These are phyloP conservation scores for Phialophora verrucosa DNA, from an alignment of 2,329 filamentous ascomycete genomes.

Conservation along the genomic window DNA sequence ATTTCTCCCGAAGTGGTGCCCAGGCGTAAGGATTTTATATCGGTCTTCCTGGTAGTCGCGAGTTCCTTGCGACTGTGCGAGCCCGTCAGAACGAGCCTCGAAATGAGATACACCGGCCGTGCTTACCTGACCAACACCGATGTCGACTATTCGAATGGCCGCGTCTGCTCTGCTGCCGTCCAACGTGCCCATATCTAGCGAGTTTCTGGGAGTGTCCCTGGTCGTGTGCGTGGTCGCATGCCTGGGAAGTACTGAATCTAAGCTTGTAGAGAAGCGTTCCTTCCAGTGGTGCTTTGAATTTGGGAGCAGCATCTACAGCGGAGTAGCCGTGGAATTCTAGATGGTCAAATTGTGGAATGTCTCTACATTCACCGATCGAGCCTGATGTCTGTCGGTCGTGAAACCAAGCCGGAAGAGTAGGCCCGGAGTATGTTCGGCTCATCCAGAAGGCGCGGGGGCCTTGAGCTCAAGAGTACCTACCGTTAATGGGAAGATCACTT, in stretches of 20 bases:
- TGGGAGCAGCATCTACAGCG: background rate
- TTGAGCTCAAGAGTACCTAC: background rate
- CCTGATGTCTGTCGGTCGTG: background rate
- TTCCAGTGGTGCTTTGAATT: background rate
- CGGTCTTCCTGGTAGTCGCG: slow-evolving; percentile 3
- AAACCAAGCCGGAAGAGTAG: background rate
- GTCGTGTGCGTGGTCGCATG: background rate
- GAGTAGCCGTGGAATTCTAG: background rate
- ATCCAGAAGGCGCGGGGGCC: background rate
- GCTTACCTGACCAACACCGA: background rate
- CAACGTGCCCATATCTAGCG: background rate
- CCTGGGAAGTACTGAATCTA: background rate
- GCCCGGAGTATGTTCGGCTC: background rate
- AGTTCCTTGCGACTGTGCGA: background rate
- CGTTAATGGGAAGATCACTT: background rate
- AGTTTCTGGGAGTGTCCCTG: background rate
- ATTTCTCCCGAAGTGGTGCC: background rate
- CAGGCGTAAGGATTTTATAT: background rate
- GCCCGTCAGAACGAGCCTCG: background rate
- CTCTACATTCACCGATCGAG: background rate
- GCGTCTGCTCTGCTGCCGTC: background rate
- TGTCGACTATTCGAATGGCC: background rate
- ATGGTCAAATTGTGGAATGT: background rate
- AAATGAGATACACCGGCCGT: background rate
- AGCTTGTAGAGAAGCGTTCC: background rate